Evolutionary conservation across 129 eudicot species (phyloP).

Genomic region (Helianthus annuus): DNA sequence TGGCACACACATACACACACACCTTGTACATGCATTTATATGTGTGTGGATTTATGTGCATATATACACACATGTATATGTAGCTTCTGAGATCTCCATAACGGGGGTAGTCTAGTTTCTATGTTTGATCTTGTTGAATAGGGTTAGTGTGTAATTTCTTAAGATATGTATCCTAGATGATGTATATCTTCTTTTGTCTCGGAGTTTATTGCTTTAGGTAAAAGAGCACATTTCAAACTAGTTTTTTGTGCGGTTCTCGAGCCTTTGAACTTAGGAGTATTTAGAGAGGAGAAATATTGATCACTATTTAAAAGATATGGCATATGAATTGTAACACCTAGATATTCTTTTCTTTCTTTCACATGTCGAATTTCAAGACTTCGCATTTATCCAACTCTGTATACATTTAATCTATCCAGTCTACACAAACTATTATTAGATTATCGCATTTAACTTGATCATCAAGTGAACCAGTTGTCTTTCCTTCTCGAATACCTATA

Average conservation of each 20-base stretch:
- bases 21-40: too few species aligned
- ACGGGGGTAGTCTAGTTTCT: neutral
- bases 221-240: neutral
- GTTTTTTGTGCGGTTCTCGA: neutral
- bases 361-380: neutral
- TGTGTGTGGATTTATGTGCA: neutral
- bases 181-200: neutral
- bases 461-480: neutral
- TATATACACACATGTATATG: neutral
- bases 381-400: neutral
- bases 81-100: neutral
- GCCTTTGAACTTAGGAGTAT: neutral
- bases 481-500: conserved; percentile 1
- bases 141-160: too few species aligned
- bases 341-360: neutral
- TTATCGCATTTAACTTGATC: conserved; percentile 2
- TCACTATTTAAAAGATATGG: neutral
- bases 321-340: neutral
- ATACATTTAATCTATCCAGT: neutral
- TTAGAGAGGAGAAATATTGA: neutral
- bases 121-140: neutral
- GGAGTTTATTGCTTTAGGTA: neutral
- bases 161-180: too few species aligned
- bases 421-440: neutral
- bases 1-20: neutral